Base-by-base conservation (phyloP, 768 basidiomycete species). In the Paxillus involutus region DNA sequence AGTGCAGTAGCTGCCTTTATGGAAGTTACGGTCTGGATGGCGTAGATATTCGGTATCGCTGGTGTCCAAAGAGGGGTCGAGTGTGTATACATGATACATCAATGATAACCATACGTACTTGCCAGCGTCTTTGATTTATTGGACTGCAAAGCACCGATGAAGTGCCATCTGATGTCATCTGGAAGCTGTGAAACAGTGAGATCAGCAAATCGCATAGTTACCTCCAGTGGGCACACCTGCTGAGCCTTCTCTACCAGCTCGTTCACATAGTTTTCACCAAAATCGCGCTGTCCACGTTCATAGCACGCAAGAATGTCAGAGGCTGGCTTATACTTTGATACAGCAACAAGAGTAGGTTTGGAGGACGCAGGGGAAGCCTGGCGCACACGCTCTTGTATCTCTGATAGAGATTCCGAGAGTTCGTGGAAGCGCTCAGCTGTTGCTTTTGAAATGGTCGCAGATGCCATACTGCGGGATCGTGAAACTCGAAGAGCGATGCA, bases 261-360 rank as follows among this genome's bases (percentile, higher is more conserved):
- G 60, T 95, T 89, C 11, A 94, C 93, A 65, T 98, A 98, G 69
- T 99, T 99, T 75, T 99, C 97, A 7, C 97, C 97, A 65, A 98
- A 99, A 69, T 96, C 92, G 2, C 86, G 76, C 58, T 97, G 91
- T 0, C 89, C 92, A 13, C 78, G 77, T 47, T 89, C 79, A 65
- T 90, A 91, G 59, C 93, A 90, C 10, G 88, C 88, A 26, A 85
- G 75, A 55, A 98, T 85, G 70, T 98, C 96, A 9, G 85, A 82
- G 4, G 88, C 81, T 5, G 96, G 91, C 68, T 98, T 98, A 65
- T 87, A 82, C 72, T 98, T 98, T 11, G 94, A 96, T 6, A 98
- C 94, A 3, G 95, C 92, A 16, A 98, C 87, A 12, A 98, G 72
- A 4, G 77, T 77, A n/a, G 61, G 49, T 12, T 52, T 48, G 36